Evolutionary conservation across 2,329 filamentous ascomycete genomes (phyloP).

Genomic region (Colletotrichum zoysiae): DNA sequence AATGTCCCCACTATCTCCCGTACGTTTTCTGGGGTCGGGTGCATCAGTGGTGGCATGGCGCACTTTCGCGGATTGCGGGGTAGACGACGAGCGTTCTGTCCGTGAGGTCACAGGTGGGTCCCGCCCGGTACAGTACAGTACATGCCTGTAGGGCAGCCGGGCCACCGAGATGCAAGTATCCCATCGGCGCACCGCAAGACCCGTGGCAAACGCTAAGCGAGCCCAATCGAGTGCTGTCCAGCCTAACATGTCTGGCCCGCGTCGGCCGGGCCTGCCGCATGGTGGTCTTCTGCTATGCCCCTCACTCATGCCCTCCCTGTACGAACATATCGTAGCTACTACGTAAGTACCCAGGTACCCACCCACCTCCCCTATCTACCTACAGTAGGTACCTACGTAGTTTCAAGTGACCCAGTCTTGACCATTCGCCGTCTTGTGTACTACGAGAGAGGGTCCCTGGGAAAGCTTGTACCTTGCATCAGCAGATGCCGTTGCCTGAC

Average conservation of each 20-base stretch:
- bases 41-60: constrained; percentile 40
- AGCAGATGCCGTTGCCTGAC: constrained; percentile 41
- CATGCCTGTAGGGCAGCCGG: constrained; percentile 28
- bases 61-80: constrained; percentile 46
- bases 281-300: constrained; percentile 16
- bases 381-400: no score
- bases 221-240: constrained; percentile 9
- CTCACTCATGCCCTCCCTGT: constrained; percentile 4
- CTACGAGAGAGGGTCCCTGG: constrained; percentile 28
- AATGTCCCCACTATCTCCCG: constrained; percentile 40
- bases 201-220: constrained; percentile 15
- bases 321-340: neutral
- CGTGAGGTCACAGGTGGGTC: constrained; percentile 41
- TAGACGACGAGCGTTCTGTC: constrained; percentile 31
- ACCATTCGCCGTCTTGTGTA: constrained; percentile 26
- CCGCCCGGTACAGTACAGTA: constrained; percentile 37
- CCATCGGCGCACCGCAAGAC: constrained; percentile 6
- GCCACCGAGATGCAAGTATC: constrained; percentile 33
- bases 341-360: neutral
- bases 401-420: constrained; percentile 32
- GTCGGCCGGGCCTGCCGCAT: constrained; percentile 3
- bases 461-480: constrained; percentile 42
- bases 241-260: neutral
- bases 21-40: constrained; percentile 48
- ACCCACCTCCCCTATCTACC: neutral